These are phyloP conservation scores for Xylaria cubensis DNA, from an alignment of 495 filamentous ascomycete species.

Conservation along the genomic window DNA sequence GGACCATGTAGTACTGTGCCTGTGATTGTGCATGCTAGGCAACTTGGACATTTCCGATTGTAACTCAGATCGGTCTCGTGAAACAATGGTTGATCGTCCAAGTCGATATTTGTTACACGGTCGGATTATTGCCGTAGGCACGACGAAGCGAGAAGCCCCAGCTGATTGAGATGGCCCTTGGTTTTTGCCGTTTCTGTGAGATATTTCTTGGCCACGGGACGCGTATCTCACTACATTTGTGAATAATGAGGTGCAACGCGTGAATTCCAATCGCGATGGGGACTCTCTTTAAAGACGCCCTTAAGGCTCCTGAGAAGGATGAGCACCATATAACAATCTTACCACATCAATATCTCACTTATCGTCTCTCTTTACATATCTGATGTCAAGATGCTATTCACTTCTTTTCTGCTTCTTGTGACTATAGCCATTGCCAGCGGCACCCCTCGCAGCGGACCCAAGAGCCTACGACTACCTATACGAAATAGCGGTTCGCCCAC, in stretches of 20 bases:
- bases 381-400: conserved; percentile 20
- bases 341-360: not conserved
- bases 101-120: not conserved
- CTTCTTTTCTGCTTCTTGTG: conserved; percentile 4
- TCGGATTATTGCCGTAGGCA: not conserved
- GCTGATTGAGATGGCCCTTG: not conserved
- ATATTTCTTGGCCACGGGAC: not conserved
- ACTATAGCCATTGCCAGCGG: conserved; percentile 18
- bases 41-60: not conserved
- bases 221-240: not conserved
- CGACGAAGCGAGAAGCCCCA: conserved; percentile 6
- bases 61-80: not conserved
- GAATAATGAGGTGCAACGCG: conserved; percentile 8
- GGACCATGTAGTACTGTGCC: conserved; percentile 1
- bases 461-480: conserved; percentile 22
- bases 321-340: not conserved
- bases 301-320: not conserved
- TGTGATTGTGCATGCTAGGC: not conserved
- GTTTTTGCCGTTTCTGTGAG: not conserved
- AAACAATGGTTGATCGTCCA: not conserved
- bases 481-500: not conserved
- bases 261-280: not conserved
- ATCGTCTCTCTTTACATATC: not conserved
- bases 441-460: not conserved
- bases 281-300: conserved; percentile 14